These are phyloP conservation scores for Saturnispora saitoi DNA, from an alignment of 805 yeast species.

Conservation along the genomic window DNA sequence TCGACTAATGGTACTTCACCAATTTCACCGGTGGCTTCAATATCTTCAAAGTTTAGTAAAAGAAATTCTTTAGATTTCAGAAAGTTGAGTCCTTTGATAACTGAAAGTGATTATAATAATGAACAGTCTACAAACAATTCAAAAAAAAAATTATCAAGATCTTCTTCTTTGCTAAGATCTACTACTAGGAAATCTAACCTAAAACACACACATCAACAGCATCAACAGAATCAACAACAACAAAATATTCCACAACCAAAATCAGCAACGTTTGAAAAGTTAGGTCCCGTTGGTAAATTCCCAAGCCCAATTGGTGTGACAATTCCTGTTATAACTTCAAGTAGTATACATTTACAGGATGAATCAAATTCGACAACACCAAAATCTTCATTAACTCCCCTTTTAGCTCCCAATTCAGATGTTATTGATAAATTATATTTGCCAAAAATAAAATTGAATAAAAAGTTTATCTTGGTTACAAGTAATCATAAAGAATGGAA, in stretches of 20 bases:
- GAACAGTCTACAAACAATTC: not conserved
- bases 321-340: constrained; percentile 26
- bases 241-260: not conserved
- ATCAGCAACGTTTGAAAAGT: constrained; percentile 23
- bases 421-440: constrained; percentile 29
- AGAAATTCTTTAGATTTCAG: not conserved
- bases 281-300: constrained; percentile 29
- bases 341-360: constrained; percentile 19
- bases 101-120: not conserved
- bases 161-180: constrained; percentile 1
- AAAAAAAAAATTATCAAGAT: constrained; percentile 3
- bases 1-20: not conserved
- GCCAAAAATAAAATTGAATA: constrained; percentile 27
- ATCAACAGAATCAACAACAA: not conserved
- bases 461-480: constrained; percentile 45
- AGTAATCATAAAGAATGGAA: constrained; percentile 50
- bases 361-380: not conserved
- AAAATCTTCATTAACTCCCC: not conserved
- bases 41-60: constrained; percentile 3
- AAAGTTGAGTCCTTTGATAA: constrained; percentile 1
- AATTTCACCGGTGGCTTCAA: constrained; percentile 4
- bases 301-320: constrained; percentile 29
- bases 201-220: not conserved
- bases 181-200: constrained; percentile 1
- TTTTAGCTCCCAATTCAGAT: not conserved